Base-by-base conservation (phyloP, 768 basidiomycete genomes). In the Suillus decipiens region DNA sequence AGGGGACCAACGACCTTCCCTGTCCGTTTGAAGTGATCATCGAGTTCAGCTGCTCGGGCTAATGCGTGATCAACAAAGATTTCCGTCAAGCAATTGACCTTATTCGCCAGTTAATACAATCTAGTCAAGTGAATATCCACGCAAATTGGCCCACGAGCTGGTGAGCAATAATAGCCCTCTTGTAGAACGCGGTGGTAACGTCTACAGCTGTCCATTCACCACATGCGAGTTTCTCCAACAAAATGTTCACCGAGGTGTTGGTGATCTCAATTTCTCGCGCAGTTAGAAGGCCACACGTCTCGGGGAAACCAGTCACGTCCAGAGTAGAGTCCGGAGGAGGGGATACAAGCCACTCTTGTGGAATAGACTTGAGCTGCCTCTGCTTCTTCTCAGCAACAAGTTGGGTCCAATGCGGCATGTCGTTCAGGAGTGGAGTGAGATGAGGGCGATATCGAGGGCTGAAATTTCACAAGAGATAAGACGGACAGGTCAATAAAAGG, bases 31-130 rank as follows among this genome's bases (percentile, higher is more conserved):
- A 90, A 73, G 64, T 84, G 75, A 5, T 82, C 83, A 66, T 95
- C 93, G 7, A 94, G 79, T 70, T 86, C 81, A 15, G 80, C 74
- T 2, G 93, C 93, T 9, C 86, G 80, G 19, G 74, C 76, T 5
- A 92, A 77, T 1, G 89, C 93, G 6, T 82, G 80, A 28, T 93
- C 88, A 59, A 92, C 82, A 69, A 90, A 92, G 22, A 92, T 86
- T 72, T 93, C 92, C 0, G 92, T 93, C 45, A 94, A 71, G 70
- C 93, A 93, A 67, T 93, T 93, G 7, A 86, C 86, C 90, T 92
- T 68, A 11, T 37, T 5, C 4, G 39, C 43, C 22, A 11, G n/a
- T 67, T 41, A 66, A 56, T 17, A 56, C 36, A 28, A 17, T 15
- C 14, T 17, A 22, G 22, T 56, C 15, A 39, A 39, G 22, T 2